Base-by-base conservation (phyloP, 2,329 filamentous ascomycete genomes). In the Tolypocladium amazonense region DNA sequence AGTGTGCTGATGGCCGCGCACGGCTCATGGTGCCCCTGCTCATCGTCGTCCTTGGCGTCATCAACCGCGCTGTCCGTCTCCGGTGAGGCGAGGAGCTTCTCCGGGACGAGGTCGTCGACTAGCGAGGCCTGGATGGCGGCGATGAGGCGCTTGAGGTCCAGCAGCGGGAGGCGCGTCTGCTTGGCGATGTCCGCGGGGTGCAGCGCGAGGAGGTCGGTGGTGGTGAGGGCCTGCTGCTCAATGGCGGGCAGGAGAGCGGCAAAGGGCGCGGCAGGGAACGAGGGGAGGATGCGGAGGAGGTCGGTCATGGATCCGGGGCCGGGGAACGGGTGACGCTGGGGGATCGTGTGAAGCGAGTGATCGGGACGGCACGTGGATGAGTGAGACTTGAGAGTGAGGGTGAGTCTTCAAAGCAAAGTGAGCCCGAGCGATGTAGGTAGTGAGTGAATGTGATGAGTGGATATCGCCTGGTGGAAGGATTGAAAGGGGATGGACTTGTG, bases 171-270 rank as follows among this genome's bases (percentile, higher is more conserved):
- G 64, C 88, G 87, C 56, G 92, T 92, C 71, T 90, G 88, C 76
- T 89, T 94, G 60, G 91, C 91, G 64, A 97, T 84, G 69, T 96
- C 89, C 62, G 87, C 80, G 4, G 87, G 82, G 69, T 96, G 90
- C 63, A 95, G 86, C 3, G 90, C 90, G 67, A 99, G 81, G 56
- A 99, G 82, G 71, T 99, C 94, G 66, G 85, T 86, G 38, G 89
- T 89, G 33, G 89, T 89, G 70, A 99, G 79, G 57, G 81, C 79
- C 67, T 89, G 85, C 71, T 84, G 85, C 76, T 97, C 93, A 59
- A 97, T 83, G 27, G 86, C 85, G 3, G 90, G 87, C 38, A 97
- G 76, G 55, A 97, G 85, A 68, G 88, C 85, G 50, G 86, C 80
- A 75, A 89, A 93, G 62, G 82, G 81, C 69, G 83, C 80, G 64